Percentiles rank a stretch among this genome's conserved stretches.
These are phyloP conservation scores for Erodium moschatum DNA, from an alignment of 441 rosid genomes.

Conservation along the genomic window DNA sequence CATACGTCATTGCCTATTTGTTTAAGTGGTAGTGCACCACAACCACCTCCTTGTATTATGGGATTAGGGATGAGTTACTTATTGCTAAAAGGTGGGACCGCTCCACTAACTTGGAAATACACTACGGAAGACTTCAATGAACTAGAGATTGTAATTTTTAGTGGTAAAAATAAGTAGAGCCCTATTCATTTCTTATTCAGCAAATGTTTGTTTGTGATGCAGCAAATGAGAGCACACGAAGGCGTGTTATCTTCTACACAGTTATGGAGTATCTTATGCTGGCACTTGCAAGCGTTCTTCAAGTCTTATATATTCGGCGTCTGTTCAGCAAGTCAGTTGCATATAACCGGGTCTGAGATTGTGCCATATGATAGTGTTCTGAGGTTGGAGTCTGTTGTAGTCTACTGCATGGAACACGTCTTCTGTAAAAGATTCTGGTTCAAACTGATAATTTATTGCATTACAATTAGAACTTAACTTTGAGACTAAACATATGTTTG, in stretches of 20 bases:
- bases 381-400: background rate
- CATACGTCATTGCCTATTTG: background rate
- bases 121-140: too few species aligned
- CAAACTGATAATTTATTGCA: background rate
- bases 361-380: background rate
- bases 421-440: background rate
- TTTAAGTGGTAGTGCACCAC: background rate
- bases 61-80: background rate
- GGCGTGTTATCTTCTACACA: constrained; percentile 75
- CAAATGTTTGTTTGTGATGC: constrained; percentile 24
- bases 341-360: constrained; percentile 54
- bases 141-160: too few species aligned
- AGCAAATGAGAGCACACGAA: constrained; percentile 92
- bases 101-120: background rate
- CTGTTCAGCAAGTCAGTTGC: constrained; percentile 94
- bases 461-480: background rate
- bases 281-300: constrained; percentile 61
- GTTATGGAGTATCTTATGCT: constrained; percentile 65
- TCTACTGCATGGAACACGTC: background rate
- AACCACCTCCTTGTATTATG: background rate
- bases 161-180: background rate
- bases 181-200: background rate
- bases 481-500: background rate
- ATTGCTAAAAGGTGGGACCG: background rate
- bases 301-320: constrained; percentile 69